Evolutionary conservation across 1,284 basidiomycete species (phyloP).

Genomic region (Volvariella volvacea): DNA sequence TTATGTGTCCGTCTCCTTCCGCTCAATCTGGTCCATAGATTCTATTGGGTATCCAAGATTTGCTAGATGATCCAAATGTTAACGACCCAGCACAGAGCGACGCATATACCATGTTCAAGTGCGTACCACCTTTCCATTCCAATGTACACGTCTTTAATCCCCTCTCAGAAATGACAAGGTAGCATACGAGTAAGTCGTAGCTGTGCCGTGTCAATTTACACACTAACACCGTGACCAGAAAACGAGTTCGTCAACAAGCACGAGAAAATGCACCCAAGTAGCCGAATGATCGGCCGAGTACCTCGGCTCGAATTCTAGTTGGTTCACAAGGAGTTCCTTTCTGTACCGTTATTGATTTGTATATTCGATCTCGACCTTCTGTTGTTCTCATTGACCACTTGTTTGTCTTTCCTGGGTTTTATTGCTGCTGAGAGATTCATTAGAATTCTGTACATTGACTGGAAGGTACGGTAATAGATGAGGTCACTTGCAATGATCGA

Average conservation of each 20-base stretch:
- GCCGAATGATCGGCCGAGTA: too few species aligned
- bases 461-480: too few species aligned
- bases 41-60: constrained; percentile 90
- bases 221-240: constrained; percentile 33
- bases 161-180: constrained; percentile 76
- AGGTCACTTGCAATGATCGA: too few species aligned
- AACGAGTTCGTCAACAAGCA: constrained; percentile 76
- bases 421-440: too few species aligned
- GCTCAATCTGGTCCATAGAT: constrained; percentile 52
- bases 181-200: constrained; percentile 73
- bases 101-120: constrained; percentile 98
- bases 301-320: too few species aligned
- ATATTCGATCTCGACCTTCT: constrained; percentile 4
- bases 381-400: too few species aligned
- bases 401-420: too few species aligned
- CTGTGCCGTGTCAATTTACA: constrained; percentile 7
- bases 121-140: constrained; percentile 22
- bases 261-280: constrained; percentile 81
- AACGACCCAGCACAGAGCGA: constrained; percentile 95
- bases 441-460: too few species aligned
- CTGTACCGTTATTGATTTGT: constrained; percentile 15
- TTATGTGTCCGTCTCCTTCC: background rate
- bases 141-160: constrained; percentile 1
- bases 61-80: constrained; percentile 92
- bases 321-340: constrained; percentile 9